phyloP scores from a whole-genome alignment of 2,329 filamentous ascomycete genomes.

The Penicillium thymicola region DNA sequence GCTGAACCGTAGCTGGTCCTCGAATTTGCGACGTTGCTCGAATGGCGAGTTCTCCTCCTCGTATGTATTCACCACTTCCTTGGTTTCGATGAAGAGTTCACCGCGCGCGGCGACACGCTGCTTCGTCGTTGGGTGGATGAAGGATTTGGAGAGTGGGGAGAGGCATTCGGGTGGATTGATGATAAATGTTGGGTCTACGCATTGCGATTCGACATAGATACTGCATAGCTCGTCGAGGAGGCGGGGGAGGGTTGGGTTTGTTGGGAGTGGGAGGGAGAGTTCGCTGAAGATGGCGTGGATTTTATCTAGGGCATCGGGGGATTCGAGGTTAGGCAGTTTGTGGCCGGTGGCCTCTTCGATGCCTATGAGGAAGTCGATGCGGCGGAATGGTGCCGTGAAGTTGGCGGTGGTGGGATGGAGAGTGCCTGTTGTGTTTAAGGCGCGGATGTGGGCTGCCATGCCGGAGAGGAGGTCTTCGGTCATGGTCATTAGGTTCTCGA shows the following conservation, averaged over 20 bases:
- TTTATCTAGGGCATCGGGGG: conserved; percentile 55
- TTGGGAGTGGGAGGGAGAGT: conserved; percentile 49
- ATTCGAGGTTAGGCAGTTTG: conserved; percentile 61
- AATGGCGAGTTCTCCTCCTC: conserved; percentile 95
- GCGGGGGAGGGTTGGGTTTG: conserved; percentile 57
- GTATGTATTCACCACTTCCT: conserved; percentile 93
- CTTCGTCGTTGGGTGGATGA: conserved; percentile 62
- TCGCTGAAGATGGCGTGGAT: conserved; percentile 56
- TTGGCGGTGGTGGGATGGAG: conserved; percentile 51
- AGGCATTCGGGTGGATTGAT: conserved; percentile 86
- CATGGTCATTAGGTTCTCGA: conserved; percentile 68
- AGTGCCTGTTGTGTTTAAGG: conserved; percentile 42
- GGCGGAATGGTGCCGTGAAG: conserved; percentile 58
- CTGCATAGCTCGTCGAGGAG: conserved; percentile 80
- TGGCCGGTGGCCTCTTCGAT: conserved; percentile 67
- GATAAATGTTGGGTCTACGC: conserved; percentile 74
- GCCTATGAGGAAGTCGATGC: conserved; percentile 77
- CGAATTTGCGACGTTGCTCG: conserved; percentile 79
- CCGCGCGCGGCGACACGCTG: conserved; percentile 77
- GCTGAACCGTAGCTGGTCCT: conserved; percentile 53
- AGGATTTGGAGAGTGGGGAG: conserved; percentile 87
- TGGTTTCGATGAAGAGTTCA: conserved; percentile 76
- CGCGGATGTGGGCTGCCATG: conserved; percentile 54
- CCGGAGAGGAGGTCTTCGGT: conserved; percentile 69
- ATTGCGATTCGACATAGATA: conserved; percentile 74